Evolutionary conservation across 306 rosid species (phyloP).

Genomic region (Medicago ruthenica): DNA sequence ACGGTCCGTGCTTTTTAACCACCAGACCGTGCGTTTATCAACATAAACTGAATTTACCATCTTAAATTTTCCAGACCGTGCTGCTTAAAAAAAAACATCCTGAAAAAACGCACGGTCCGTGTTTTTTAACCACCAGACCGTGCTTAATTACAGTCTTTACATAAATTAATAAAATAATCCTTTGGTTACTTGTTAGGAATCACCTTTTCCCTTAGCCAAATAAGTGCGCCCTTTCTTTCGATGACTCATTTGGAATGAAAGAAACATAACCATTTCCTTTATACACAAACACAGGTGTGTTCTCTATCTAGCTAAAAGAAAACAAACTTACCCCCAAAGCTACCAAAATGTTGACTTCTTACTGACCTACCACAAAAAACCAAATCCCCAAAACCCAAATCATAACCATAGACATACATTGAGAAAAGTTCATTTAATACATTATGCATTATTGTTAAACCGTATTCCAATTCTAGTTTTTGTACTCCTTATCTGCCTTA

Average conservation of each 20-base stretch:
- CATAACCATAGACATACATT: conserved; percentile 24
- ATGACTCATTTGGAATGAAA: conserved; percentile 28
- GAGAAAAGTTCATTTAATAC: conserved; percentile 43
- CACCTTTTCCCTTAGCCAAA: background rate
- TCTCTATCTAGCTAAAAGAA: conserved; percentile 9
- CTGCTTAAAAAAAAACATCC: too few relatives aligned
- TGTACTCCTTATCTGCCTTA: background rate
- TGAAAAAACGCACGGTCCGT: too few relatives aligned
- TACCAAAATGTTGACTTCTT: conserved; percentile 35
- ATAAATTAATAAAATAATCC: too few relatives aligned
- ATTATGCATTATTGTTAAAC: conserved; percentile 31
- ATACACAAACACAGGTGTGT: conserved; percentile 8
- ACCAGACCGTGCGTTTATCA: too few relatives aligned
- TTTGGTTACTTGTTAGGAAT: conserved; percentile 14
- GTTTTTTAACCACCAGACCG: too few relatives aligned
- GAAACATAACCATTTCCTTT: conserved; percentile 12
- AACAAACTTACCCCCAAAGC: conserved; percentile 22
- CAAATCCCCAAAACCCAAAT: conserved; percentile 14
- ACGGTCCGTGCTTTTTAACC: too few relatives aligned
- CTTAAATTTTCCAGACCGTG: too few relatives aligned
- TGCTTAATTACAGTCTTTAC: too few relatives aligned
- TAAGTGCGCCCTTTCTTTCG: conserved; percentile 13
- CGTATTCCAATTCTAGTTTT: conserved; percentile 39
- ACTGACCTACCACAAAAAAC: conserved; percentile 30
- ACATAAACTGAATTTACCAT: too few relatives aligned